Evolutionary conservation across 2,329 filamentous ascomycete genomes (phyloP).

Genomic region (Alternaria triticimaculans): DNA sequence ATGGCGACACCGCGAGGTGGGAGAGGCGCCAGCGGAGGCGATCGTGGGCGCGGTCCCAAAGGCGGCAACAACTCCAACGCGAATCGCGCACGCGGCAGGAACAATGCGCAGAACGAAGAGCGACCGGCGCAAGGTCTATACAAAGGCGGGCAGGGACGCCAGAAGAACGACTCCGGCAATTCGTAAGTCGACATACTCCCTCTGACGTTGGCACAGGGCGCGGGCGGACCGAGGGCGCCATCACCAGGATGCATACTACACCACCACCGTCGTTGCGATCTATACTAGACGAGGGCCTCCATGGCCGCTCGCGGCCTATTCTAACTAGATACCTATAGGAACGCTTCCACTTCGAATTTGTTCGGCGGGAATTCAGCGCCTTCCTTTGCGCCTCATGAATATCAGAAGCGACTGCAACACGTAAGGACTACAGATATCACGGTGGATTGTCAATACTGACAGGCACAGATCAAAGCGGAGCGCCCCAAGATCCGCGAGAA

Average conservation of each 20-base stretch:
- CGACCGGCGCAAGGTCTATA: conserved; percentile 17
- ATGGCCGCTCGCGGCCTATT: conserved; percentile 29
- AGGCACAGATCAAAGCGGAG: conserved; percentile 50
- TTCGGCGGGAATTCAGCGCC: conserved; percentile 26
- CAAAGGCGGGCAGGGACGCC: conserved; percentile 12
- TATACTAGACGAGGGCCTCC: conserved; percentile 10
- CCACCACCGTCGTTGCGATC: background rate
- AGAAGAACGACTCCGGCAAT: conserved; percentile 11
- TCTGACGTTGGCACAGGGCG: conserved; percentile 16
- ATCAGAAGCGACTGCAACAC: conserved; percentile 30
- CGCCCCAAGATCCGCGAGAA: conserved; percentile 48
- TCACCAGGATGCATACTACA: conserved; percentile 12
- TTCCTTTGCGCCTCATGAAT: conserved; percentile 32
- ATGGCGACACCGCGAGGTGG: conserved; percentile 39
- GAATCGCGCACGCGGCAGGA: conserved; percentile 21
- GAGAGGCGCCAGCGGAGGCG: conserved; percentile 23
- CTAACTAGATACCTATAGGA: conserved; percentile 24
- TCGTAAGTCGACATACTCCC: conserved; percentile 16
- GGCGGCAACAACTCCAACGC: conserved; percentile 12
- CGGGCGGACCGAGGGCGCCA: conserved; percentile 13
- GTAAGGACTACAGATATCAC: conserved; percentile 19
- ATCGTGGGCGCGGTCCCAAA: conserved; percentile 22
- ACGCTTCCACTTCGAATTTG: conserved; percentile 5
- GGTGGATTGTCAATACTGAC: conserved; percentile 14
- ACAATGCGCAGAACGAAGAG: conserved; percentile 20